These are phyloP conservation scores for Cladosporium velox DNA, from an alignment of 2,329 filamentous ascomycete species.

Conservation along the genomic window DNA sequence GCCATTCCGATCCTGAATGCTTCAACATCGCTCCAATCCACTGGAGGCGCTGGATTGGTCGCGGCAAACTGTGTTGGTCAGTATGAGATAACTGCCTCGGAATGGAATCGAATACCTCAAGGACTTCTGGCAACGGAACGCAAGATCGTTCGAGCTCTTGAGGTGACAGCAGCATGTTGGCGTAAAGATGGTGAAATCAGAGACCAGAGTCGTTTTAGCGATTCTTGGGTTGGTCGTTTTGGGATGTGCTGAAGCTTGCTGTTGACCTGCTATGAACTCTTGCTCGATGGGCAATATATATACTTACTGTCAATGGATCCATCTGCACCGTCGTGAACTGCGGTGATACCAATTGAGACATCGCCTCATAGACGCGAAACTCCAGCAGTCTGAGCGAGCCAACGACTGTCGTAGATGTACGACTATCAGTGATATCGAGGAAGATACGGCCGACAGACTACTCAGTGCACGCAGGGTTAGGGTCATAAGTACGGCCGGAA, in stretches of 20 bases:
- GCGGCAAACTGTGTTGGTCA: background rate
- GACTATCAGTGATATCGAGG: background rate
- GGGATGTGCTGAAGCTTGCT: background rate
- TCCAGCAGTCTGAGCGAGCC: background rate
- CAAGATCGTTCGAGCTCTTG: background rate
- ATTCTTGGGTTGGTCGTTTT: background rate
- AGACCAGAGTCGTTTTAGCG: too few species aligned
- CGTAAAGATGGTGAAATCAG: too few species aligned
- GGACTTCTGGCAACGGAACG: slow-evolving; percentile 5
- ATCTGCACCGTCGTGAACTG: background rate
- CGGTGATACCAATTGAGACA: background rate
- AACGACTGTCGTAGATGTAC: background rate
- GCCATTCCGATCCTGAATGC: background rate
- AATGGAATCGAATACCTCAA: background rate
- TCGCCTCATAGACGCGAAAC: background rate
- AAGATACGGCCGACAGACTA: background rate
- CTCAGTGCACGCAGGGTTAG: background rate
- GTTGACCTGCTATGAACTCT: background rate
- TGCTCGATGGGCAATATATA: background rate
- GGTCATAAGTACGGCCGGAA: background rate
- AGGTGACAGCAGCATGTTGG: background rate
- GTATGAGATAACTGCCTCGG: background rate
- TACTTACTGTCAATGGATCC: background rate
- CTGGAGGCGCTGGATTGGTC: background rate
- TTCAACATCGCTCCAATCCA: background rate